These are phyloP conservation scores for Boletus bicolor DNA, from an alignment of 768 basidiomycete species.

Conservation along the genomic window DNA sequence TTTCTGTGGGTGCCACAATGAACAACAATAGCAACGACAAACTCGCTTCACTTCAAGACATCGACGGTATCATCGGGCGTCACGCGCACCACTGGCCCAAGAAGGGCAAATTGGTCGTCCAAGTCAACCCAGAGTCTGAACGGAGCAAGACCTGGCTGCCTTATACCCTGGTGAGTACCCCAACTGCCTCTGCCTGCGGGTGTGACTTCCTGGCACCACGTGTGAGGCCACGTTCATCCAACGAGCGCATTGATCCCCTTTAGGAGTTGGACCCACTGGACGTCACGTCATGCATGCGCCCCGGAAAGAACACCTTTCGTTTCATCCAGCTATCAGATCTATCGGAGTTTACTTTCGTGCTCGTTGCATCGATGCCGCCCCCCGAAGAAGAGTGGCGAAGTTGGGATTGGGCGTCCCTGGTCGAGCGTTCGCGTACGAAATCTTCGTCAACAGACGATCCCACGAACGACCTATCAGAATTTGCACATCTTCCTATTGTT, in stretches of 20 bases:
- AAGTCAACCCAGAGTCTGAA: slow-evolving; percentile 39
- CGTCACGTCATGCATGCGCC: slow-evolving; percentile 39
- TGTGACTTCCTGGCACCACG: not conserved
- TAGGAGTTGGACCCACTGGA: slow-evolving; percentile 36
- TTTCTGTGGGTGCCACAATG: slow-evolving; percentile 2
- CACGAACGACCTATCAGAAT: slow-evolving; percentile 10
- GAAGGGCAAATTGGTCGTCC: slow-evolving; percentile 43
- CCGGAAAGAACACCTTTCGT: slow-evolving; percentile 47
- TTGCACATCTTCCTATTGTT: slow-evolving; percentile 15
- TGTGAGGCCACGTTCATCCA: not conserved
- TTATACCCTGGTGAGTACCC: slow-evolving; percentile 36
- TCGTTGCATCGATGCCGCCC: slow-evolving; percentile 35
- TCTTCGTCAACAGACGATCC: not conserved
- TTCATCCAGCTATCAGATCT: slow-evolving; percentile 49
- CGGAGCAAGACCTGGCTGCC: slow-evolving; percentile 43
- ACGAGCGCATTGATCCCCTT: not conserved
- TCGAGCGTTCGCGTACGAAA: not conserved
- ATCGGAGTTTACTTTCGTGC: slow-evolving; percentile 42
- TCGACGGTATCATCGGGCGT: slow-evolving; percentile 11
- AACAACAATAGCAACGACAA: not conserved
- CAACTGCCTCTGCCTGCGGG: not conserved
- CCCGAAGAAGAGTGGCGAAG: slow-evolving; percentile 22
- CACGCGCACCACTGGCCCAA: slow-evolving; percentile 39
- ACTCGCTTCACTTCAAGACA: not conserved
- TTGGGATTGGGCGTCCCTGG: slow-evolving; percentile 23